Conservation (phyloP, 2,329 filamentous ascomycete genomes). For the Lasiodiplodia gonubiensis region DNA sequence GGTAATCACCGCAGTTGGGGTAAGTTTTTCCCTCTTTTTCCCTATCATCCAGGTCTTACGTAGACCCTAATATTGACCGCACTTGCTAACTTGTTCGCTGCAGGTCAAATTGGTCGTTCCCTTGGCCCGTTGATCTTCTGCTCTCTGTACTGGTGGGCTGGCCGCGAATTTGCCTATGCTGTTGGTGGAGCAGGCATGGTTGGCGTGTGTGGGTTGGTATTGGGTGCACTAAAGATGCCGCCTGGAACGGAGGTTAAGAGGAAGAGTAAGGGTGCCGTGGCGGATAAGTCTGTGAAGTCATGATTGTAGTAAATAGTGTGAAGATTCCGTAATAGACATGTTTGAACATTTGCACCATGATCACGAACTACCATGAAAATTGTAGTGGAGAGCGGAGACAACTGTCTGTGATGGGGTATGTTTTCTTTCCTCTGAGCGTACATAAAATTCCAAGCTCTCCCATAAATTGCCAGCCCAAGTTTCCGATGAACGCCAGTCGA, state of each 20-base stretch:
- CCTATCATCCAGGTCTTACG: background rate
- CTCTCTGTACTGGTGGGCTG: constrained; percentile 97
- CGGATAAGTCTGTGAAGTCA: constrained; percentile 13
- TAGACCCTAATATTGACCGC: constrained; percentile 30
- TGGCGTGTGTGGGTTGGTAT: constrained; percentile 72
- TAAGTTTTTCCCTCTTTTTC: constrained; percentile 36
- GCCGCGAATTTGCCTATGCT: constrained; percentile 81
- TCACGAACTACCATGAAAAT: background rate
- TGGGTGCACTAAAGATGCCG: constrained; percentile 73
- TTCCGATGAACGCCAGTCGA: constrained; percentile 18
- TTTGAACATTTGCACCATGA: background rate
- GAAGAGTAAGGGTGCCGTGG: constrained; percentile 8
- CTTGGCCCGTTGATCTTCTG: constrained; percentile 90
- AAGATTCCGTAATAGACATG: background rate
- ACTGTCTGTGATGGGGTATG: constrained; percentile 4
- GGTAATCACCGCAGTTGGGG: constrained; percentile 76
- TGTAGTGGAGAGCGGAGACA: background rate
- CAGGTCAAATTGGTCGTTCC: constrained; percentile 86
- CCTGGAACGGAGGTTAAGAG: constrained; percentile 42
- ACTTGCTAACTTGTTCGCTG: background rate
- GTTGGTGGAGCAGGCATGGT: constrained; percentile 82
- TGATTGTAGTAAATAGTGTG: constrained; percentile 1
- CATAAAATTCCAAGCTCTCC: background rate
- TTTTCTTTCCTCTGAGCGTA: background rate
- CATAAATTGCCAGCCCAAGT: constrained; percentile 10